phyloP scores from a whole-genome alignment of 169 alveolate genomes.

The Ichthyophthirius multifiliis region DNA sequence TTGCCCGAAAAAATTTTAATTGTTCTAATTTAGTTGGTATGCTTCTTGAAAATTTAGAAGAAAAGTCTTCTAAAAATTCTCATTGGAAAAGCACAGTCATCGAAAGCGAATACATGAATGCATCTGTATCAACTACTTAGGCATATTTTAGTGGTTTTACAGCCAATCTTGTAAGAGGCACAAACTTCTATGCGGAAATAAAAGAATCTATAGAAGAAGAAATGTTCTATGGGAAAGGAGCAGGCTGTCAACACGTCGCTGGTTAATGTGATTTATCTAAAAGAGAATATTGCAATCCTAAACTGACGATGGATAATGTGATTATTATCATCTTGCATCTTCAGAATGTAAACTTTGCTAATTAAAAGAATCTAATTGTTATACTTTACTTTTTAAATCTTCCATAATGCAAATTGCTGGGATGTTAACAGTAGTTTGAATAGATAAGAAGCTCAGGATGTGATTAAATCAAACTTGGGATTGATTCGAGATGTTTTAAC shows the following conservation, averaged over 20 bases:
- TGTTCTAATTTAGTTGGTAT: conserved; percentile 28
- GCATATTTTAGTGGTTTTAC: conserved; percentile 13
- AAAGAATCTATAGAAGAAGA: not conserved
- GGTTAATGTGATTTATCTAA: not conserved
- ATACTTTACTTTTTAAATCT: not conserved
- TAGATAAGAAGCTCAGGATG: not conserved
- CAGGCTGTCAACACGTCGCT: not conserved
- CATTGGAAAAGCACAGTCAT: conserved; percentile 41
- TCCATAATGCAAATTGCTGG: not conserved
- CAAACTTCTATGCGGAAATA: not conserved
- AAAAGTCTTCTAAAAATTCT: conserved; percentile 32
- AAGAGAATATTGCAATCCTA: too few species aligned
- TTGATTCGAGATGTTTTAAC: not conserved
- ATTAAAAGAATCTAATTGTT: not conserved
- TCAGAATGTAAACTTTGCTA: not conserved
- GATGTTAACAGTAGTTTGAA: not conserved
- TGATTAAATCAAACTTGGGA: not conserved
- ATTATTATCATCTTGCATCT: not conserved
- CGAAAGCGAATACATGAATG: conserved; percentile 37
- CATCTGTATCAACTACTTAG: conserved; percentile 12
- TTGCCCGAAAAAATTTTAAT: conserved; percentile 29
- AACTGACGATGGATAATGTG: too few species aligned
- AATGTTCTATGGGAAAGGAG: not conserved
- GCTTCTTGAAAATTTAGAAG: conserved; percentile 45
- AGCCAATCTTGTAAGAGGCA: conserved; percentile 17